A percentile compares a stretch with the other conserved stretches of the same genome.
Evolutionary conservation across 202 grass and related monocot species (phyloP).

Genomic region (Hordeum pubiflorum): DNA sequence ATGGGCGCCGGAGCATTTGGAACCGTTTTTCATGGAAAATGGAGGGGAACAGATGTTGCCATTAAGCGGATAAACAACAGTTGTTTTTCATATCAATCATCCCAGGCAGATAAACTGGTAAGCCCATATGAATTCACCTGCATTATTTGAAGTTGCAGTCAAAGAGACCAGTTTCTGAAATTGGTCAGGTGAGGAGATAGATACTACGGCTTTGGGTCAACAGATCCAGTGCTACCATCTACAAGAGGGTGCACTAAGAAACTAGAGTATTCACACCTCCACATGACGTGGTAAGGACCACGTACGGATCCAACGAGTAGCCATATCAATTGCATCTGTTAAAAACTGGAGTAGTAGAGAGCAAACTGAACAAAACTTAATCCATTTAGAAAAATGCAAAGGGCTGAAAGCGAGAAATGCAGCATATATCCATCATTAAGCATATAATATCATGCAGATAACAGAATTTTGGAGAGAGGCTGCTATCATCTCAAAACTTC

Average conservation of each 20-base stretch:
- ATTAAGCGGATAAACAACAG: constrained; percentile 88
- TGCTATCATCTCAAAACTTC: constrained; percentile 73
- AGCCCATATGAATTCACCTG: not conserved
- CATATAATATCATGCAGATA: constrained; percentile 40
- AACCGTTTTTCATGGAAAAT: constrained; percentile 86
- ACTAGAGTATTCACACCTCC: not conserved
- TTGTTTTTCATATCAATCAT: constrained; percentile 53
- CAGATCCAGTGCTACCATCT: not conserved
- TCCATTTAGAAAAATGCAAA: not conserved
- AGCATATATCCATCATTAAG: constrained; percentile 1
- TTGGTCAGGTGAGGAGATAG: not conserved
- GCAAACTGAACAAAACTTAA: too few species aligned
- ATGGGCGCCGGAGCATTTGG: constrained; percentile 82
- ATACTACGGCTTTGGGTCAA: not conserved
- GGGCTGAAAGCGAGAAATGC: not conserved
- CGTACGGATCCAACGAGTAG: not conserved
- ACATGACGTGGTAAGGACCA: not conserved
- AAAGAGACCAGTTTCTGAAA: not conserved
- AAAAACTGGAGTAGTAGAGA: not conserved
- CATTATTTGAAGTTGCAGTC: constrained; percentile 7
- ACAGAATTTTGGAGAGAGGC: constrained; percentile 90
- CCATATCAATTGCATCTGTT: not conserved
- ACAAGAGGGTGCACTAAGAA: not conserved
- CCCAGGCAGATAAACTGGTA: constrained; percentile 68
- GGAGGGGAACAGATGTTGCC: constrained; percentile 91